Percentiles rank a stretch among this genome's conserved stretches.
phyloP scores from a whole-genome alignment of 257 asterid species.

The Solanum chmielewskii region DNA sequence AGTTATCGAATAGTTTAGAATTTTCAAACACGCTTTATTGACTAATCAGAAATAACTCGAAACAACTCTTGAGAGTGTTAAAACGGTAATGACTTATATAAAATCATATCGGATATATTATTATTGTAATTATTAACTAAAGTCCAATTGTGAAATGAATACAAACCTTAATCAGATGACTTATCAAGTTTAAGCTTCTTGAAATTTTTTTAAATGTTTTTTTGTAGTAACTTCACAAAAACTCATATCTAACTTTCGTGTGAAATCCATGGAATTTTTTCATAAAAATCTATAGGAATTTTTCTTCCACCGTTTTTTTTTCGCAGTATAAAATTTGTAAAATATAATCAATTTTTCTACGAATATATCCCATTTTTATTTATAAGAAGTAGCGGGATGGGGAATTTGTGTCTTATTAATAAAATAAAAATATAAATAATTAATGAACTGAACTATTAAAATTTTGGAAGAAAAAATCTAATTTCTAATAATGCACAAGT shows the following conservation, averaged over 20 bases:
- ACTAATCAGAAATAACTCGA: too few species aligned
- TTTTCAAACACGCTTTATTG: too few species aligned
- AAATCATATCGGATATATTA: too few species aligned
- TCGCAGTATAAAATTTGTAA: not conserved
- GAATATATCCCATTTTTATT: not conserved
- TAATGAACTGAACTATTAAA: not conserved
- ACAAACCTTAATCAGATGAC: too few species aligned
- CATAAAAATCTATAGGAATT: fast-evolving
- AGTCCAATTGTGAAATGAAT: not conserved
- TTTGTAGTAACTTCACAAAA: not conserved
- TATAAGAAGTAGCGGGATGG: not conserved
- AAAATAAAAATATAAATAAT: not conserved
- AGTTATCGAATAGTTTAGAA: too few species aligned
- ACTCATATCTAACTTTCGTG: not conserved
- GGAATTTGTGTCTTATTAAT: not conserved
- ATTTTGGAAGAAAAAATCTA: not conserved
- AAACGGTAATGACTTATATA: too few species aligned
- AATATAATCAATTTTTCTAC: not conserved
- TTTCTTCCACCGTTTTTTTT: not conserved
- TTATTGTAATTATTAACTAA: not conserved
- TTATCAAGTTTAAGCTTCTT: not conserved
- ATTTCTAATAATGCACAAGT: not conserved
- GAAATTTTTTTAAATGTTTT: not conserved
- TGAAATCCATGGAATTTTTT: not conserved
- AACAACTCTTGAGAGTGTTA: too few species aligned